Conservation (phyloP, 768 basidiomycete species). For the Boletus insuetus region DNA sequence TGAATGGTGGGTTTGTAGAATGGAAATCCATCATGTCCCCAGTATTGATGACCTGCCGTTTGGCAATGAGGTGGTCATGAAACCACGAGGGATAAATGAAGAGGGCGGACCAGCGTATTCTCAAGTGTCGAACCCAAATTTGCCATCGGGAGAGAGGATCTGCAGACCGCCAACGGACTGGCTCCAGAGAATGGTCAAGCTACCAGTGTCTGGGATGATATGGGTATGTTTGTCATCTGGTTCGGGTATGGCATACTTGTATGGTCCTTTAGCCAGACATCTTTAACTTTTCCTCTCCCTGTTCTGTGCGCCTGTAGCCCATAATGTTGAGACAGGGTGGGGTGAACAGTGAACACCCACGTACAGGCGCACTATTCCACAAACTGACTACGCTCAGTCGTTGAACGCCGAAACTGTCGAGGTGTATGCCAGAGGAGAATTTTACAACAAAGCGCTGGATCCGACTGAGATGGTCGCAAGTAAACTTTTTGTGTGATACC, state of each 20-base stretch:
- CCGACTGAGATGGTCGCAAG: too few relatives aligned
- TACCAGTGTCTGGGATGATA: constrained; percentile 51
- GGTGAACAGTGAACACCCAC: too few relatives aligned
- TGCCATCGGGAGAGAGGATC: constrained; percentile 48
- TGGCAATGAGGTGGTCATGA: background rate
- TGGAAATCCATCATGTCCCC: constrained; percentile 50
- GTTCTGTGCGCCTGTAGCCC: constrained; percentile 48
- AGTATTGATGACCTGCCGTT: constrained; percentile 46
- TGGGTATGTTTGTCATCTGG: too few relatives aligned
- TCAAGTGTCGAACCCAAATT: constrained; percentile 59
- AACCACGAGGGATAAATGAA: background rate
- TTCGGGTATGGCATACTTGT: constrained; percentile 19
- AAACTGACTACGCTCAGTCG: too few relatives aligned
- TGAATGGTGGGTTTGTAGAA: constrained; percentile 59
- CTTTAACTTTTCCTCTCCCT: constrained; percentile 48
- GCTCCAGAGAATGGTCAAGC: constrained; percentile 55
- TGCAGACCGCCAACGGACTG: constrained; percentile 59
- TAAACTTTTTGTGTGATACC: too few relatives aligned
- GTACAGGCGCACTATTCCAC: too few relatives aligned
- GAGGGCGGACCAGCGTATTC: constrained; percentile 45
- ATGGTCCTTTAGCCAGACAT: constrained; percentile 58
- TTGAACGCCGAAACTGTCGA: too few relatives aligned
- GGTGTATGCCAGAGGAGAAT: too few relatives aligned
- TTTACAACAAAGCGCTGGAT: too few relatives aligned
- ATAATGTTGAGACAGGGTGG: background rate